Evolutionary conservation across 176 grass and related monocot species (phyloP), one percentile per base, ranked within the genome.

Genomic region (Oryza punctata): DNA sequence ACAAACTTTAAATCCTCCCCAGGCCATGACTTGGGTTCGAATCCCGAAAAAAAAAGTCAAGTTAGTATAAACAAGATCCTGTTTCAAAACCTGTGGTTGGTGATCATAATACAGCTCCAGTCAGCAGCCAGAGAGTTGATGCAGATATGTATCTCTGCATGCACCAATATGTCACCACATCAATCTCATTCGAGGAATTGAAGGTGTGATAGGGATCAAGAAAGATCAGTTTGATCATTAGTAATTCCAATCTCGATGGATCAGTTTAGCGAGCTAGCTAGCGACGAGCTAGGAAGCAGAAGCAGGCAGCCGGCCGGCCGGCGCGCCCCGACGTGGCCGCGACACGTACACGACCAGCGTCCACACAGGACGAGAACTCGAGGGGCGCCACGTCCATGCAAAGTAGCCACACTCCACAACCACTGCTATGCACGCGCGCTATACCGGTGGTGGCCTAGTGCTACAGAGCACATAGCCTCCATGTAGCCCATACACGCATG

Each of bases 281-380:
- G 43, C 46, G 43, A 73, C n/a, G 12, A 28, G n/a, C n/a, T n/a
- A n/a, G 24, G 26, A 73, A 50, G 25, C 25, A 73, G 40, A 35
- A 35, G 9, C 71, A 49, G 9, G 19, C 19, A 19, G 5, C 33
- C 33, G 33, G 3, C 54, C 54, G 54, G 54, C 41, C 15, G 27
- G 7, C 16, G 71, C 45, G 7, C 2, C 45, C 45, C 83, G 49
- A 85, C 80, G 43, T 61, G 74, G 46, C 46, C 7, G 45, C 46
- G 63, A 33, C 68, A 79, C 45, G 87, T 74, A 64, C 69, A 63
- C 15, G 38, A 11, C 73, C 24, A 82, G 41, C 28, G 73, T 33
- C 59, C 13, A 2, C 79, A 25, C 41, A 70, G 72, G 72, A 26
- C 41, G 29, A 7, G 71, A 65, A 78, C 26, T 67, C 66, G 65